Conservation (phyloP, 1,139 yeast genomes). For the Lodderomyces parapsilosis region DNA sequence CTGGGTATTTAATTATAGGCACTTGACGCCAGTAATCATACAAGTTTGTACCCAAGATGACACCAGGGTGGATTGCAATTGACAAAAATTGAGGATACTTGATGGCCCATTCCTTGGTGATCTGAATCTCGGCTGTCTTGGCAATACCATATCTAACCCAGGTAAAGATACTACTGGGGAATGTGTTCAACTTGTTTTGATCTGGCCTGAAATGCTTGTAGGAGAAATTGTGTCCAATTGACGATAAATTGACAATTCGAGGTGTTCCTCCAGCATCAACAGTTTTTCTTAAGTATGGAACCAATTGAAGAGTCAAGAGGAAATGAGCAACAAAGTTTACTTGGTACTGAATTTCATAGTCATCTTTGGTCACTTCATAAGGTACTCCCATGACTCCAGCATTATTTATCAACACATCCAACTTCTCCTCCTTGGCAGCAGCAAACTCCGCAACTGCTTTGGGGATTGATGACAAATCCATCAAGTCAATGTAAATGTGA, state of each 20-base stretch:
- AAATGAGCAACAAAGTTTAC: slow-evolving; percentile 38
- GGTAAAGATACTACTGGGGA: slow-evolving; percentile 25
- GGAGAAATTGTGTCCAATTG: slow-evolving; percentile 33
- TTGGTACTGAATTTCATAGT: slow-evolving; percentile 43
- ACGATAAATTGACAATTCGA: slow-evolving; percentile 33
- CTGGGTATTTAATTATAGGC: slow-evolving; percentile 21
- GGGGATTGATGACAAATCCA: slow-evolving; percentile 29
- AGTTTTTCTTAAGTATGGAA: slow-evolving; percentile 28
- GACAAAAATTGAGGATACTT: slow-evolving; percentile 32
- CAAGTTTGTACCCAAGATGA: slow-evolving; percentile 34
- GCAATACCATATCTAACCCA: slow-evolving; percentile 39
- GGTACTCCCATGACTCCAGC: slow-evolving; percentile 47
- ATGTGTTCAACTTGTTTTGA: slow-evolving; percentile 20
- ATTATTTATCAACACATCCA: slow-evolving; percentile 39
- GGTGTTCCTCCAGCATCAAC: slow-evolving; percentile 22
- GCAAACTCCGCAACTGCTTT: slow-evolving; percentile 28
- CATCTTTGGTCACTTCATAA: slow-evolving; percentile 34
- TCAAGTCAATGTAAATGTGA: slow-evolving; percentile 32
- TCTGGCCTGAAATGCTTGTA: slow-evolving; percentile 25
- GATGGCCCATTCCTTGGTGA: slow-evolving; percentile 25
- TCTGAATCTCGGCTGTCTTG: slow-evolving; percentile 34
- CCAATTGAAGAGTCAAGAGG: slow-evolving; percentile 29
- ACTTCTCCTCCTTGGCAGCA: slow-evolving; percentile 22
- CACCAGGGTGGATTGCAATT: slow-evolving; percentile 42
- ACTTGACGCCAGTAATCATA: slow-evolving; percentile 30